Evolutionary conservation across 805 yeast species (phyloP).

Genomic region (Wickerhamomyces mucosus): DNA sequence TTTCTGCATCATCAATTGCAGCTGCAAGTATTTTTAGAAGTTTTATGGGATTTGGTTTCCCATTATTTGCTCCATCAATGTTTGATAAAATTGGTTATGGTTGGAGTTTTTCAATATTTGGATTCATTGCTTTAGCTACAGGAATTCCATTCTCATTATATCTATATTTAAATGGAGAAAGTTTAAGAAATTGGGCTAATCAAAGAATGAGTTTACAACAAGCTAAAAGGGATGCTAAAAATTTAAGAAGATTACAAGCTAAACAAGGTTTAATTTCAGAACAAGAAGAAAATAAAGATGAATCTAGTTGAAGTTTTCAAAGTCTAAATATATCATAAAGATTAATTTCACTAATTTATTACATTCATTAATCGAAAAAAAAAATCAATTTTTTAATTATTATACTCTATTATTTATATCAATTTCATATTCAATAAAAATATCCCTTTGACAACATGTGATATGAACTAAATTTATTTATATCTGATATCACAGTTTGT

Average conservation of each 20-base stretch:
- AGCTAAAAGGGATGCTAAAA: constrained; percentile 34
- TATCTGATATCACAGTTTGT: no score
- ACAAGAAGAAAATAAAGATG: constrained; percentile 7
- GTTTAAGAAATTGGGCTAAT: constrained; percentile 50
- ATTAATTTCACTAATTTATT: no score
- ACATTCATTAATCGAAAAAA: no score
- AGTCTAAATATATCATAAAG: no score
- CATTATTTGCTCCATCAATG: constrained; percentile 52
- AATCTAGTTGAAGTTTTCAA: no score
- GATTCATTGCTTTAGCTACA: constrained; percentile 41
- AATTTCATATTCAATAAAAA: no score
- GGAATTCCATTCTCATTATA: constrained; percentile 64
- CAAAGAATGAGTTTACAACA: constrained; percentile 36
- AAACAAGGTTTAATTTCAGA: no score
- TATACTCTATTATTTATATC: no score
- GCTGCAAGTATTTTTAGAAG: constrained; percentile 64
- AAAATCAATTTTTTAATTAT: no score
- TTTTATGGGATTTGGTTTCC: constrained; percentile 59
- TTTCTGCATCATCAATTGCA: constrained; percentile 60
- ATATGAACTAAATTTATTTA: no score
- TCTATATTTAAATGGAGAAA: constrained; percentile 47
- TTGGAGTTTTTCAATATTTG: constrained; percentile 64
- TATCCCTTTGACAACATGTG: no score
- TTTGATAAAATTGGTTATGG: constrained; percentile 51
- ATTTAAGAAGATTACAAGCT: constrained; percentile 28